These are phyloP conservation scores for Komagataella pastoris DNA, from an alignment of 805 yeast species.

Conservation along the genomic window DNA sequence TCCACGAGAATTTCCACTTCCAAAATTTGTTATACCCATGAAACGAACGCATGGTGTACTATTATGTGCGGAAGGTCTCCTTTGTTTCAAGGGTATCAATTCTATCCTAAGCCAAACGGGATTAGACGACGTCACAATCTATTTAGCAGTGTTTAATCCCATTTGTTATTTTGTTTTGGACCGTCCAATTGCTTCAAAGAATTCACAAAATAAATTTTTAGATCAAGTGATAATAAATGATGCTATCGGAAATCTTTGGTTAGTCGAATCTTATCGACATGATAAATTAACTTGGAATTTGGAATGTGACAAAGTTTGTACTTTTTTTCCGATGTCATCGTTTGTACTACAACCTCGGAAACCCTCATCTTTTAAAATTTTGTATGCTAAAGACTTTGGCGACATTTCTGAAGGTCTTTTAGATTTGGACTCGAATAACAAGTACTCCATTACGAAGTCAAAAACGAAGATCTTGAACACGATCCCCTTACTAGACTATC, in stretches of 20 bases:
- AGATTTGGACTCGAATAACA: not conserved
- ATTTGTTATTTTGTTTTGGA: not conserved
- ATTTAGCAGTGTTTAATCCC: not conserved
- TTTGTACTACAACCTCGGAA: not conserved
- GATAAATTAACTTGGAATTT: not conserved
- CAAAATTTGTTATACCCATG: not conserved
- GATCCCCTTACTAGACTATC: not conserved
- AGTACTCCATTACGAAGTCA: not conserved
- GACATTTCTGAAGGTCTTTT: not conserved
- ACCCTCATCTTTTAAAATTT: not conserved
- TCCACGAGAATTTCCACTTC: not conserved
- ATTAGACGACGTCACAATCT: not conserved
- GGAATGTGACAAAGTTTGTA: not conserved
- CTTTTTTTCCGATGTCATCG: not conserved
- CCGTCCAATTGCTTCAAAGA: not conserved
- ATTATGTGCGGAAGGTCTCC: not conserved
- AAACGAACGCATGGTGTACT: not conserved
- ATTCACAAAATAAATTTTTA: not conserved
- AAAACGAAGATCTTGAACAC: not conserved
- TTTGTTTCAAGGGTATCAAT: not conserved
- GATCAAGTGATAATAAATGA: not conserved
- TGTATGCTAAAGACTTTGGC: not conserved
- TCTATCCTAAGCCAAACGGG: not conserved
- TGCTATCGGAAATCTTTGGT: not conserved
- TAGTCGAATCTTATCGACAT: not conserved